Base-by-base conservation (phyloP, 257 asterid genomes). In the Cinchona pubescens region DNA sequence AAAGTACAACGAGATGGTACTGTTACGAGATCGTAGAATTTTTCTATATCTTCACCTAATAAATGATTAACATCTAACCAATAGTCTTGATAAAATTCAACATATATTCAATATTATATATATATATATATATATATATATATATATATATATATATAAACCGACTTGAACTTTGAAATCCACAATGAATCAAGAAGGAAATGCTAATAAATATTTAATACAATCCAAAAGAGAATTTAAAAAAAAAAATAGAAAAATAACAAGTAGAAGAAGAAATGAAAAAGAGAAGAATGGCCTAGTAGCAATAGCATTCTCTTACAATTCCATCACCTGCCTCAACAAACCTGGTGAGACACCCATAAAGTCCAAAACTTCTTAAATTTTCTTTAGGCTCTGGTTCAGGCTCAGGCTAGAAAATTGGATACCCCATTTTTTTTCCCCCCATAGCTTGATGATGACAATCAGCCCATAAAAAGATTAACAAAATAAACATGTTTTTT, bases 181-280 rank as follows among this genome's bases (percentile, higher is more conserved):
- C 72, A 67, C n/a, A 67, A 45, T 68, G 35, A 68, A 68, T 16
- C 59, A 63, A 63, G 27, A 63, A 34, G 29, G 69, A 35, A 63
- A 63, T 63, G 69, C 69, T 34, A 46, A 63, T 34, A 37, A 34
- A 63, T 19, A 63, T 19, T 18, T 37, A 15, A 63, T 30, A 63
- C 69, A 63, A 35, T 16, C 69, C 42, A 35, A 7, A 5, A 29
- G 19, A 58, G 59, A 19, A n/a, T n/a, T n/a, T n/a, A n/a, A n/a
- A 51, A 34, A 7, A 6, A 16, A 72, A 15, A 48, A 38, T 1
- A 29, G 18, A 7, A 15, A 34, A 18, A 63, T n/a, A n/a, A 7
- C n/a, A n/a, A n/a, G n/a, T n/a, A n/a, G n/a, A 60, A 58, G 3
- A 25, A 58, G 14, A 3, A 29, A 60, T 19, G n/a, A 32, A 16